Conservation (phyloP, 164 flowering plant genomes). For the Sedum album region DNA sequence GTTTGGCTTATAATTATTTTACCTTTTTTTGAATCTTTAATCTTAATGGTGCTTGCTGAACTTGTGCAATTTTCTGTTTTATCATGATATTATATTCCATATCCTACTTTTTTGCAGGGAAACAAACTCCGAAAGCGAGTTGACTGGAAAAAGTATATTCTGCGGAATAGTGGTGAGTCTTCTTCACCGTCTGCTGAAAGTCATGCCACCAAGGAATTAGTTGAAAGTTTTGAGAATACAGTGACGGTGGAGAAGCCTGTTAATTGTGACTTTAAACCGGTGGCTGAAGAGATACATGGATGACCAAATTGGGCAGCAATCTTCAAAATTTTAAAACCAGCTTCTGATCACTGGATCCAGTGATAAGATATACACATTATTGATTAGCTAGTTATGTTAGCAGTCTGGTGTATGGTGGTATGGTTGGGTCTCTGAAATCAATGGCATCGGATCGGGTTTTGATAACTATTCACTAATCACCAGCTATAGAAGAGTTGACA, state of each 20-base stretch:
- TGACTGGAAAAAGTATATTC: not conserved
- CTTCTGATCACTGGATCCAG: not conserved
- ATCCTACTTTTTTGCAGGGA: not conserved
- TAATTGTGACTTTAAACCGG: not conserved
- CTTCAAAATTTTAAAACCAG: not conserved
- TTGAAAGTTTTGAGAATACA: not conserved
- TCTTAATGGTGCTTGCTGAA: not conserved
- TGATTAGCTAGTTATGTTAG: conserved; percentile 6
- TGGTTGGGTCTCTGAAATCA: not conserved
- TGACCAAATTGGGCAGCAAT: not conserved
- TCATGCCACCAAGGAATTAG: not conserved
- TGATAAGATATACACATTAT: not conserved
- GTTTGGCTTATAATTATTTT: not conserved
- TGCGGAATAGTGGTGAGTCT: not conserved
- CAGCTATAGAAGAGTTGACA: not conserved
- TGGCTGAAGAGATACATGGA: not conserved
- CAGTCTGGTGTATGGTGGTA: too few relatives aligned
- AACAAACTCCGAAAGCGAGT: not conserved
- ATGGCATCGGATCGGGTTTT: not conserved
- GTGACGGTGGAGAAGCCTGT: not conserved
- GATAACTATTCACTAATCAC: not conserved
- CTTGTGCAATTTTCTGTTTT: not conserved
- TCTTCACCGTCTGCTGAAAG: not conserved
- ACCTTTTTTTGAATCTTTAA: not conserved
- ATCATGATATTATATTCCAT: not conserved